These are phyloP conservation scores for Tolypocladium album DNA, from an alignment of 2,329 filamentous ascomycete species.

Conservation along the genomic window DNA sequence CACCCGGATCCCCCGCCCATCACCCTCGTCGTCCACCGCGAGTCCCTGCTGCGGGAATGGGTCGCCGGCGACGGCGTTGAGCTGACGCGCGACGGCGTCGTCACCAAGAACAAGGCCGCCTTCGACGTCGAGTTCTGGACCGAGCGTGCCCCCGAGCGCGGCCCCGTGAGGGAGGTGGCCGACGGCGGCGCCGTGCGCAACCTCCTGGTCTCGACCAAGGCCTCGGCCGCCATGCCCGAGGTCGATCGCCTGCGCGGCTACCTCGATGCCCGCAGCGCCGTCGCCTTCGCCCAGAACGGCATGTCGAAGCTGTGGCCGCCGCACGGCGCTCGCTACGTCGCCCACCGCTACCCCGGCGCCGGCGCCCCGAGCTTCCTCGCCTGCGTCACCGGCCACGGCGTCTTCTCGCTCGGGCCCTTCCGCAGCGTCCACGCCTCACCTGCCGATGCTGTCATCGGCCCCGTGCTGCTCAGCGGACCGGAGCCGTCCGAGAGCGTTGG, in stretches of 20 bases:
- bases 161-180: constrained; percentile 28
- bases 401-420: constrained; percentile 39
- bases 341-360: constrained; percentile 24
- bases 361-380: constrained; percentile 58
- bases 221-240: constrained; percentile 54
- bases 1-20: constrained; percentile 55
- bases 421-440: constrained; percentile 40
- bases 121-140: constrained; percentile 47
- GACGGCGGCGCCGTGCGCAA: constrained; percentile 45
- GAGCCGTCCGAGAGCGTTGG: constrained; percentile 6
- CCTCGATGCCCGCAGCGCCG: constrained; percentile 51
- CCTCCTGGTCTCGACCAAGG: constrained; percentile 71
- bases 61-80: constrained; percentile 29
- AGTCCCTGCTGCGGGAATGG: constrained; percentile 38
- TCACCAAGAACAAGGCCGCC: constrained; percentile 18
- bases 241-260: constrained; percentile 48
- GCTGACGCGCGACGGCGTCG: constrained; percentile 24
- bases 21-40: constrained; percentile 67
- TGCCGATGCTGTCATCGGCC: constrained; percentile 36
- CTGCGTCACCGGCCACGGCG: constrained; percentile 50
- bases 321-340: constrained; percentile 30
- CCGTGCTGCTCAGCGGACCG: constrained; percentile 20
- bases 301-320: constrained; percentile 59
- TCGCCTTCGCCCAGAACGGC: constrained; percentile 82
- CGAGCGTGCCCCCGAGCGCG: constrained; percentile 25